Conservation (phyloP, 306 rosid genomes). For the Vigna radiata region DNA sequence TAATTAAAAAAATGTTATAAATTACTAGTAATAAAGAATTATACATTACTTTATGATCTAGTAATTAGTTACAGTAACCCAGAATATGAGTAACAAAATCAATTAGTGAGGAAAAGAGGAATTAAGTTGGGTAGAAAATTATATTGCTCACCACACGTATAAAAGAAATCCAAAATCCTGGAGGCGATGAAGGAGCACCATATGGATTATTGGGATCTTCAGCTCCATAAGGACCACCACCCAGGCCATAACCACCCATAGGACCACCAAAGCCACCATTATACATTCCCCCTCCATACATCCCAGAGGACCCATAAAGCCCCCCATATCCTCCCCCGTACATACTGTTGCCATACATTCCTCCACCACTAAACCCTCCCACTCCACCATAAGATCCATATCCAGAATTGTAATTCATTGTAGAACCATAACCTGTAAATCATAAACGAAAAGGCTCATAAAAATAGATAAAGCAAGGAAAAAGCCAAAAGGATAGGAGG, state of each 20-base stretch:
- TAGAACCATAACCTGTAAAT: constrained; percentile 67
- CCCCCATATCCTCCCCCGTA: constrained; percentile 72
- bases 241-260: constrained; percentile 76
- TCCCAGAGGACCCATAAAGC: constrained; percentile 73
- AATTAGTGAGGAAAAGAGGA: not conserved
- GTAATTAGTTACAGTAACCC: not conserved
- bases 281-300: constrained; percentile 85
- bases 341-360: constrained; percentile 71
- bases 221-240: constrained; percentile 78
- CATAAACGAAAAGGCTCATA: not conserved
- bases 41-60: not conserved
- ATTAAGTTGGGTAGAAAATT: not conserved
- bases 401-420: constrained; percentile 56
- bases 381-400: constrained; percentile 52
- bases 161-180: constrained; percentile 84
- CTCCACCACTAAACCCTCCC: constrained; percentile 63
- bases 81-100: not conserved
- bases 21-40: not conserved
- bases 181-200: constrained; percentile 76
- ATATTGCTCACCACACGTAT: constrained; percentile 66
- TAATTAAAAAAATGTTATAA: not conserved
- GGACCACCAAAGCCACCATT: constrained; percentile 65
- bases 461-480: constrained; percentile 6
- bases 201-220: constrained; percentile 82
- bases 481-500: not conserved